phyloP scores from a whole-genome alignment of 2,329 filamentous ascomycete species.

The Didymella exigua region DNA sequence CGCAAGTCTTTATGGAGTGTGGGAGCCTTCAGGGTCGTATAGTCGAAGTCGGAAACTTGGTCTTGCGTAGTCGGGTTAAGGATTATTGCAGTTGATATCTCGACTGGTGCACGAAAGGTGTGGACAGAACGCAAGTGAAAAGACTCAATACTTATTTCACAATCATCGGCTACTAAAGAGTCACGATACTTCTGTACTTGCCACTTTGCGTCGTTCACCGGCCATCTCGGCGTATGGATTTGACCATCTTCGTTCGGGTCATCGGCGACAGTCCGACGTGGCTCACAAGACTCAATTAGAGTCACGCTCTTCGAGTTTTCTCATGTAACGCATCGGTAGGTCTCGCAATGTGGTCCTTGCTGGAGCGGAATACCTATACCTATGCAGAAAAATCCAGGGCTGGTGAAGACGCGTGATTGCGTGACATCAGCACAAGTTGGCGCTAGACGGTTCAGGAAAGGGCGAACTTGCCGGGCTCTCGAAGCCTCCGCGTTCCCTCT shows the following conservation, averaged over 20 bases:
- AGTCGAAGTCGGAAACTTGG: not conserved
- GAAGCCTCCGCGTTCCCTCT: too few relatives aligned
- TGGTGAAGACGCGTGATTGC: conserved; percentile 10
- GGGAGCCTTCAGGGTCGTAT: not conserved
- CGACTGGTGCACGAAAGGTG: too few relatives aligned
- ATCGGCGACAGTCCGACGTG: conserved; percentile 16
- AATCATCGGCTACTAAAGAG: not conserved
- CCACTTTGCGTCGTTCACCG: conserved; percentile 1
- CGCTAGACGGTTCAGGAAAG: not conserved
- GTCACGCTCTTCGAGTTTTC: not conserved
- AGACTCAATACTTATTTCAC: not conserved
- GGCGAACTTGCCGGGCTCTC: too few relatives aligned
- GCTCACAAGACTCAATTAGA: conserved; percentile 6
- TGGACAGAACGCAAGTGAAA: not conserved
- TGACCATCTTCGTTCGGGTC: conserved; percentile 5
- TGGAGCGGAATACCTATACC: not conserved
- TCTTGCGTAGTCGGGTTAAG: not conserved
- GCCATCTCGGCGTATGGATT: conserved; percentile 11
- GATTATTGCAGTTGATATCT: too few relatives aligned
- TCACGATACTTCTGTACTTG: conserved; percentile 9
- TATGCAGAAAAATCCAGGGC: conserved; percentile 2
- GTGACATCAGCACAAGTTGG: conserved; percentile 3
- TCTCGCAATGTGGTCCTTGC: not conserved
- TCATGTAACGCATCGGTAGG: conserved; percentile 7
- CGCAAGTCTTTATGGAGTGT: not conserved